A percentile compares a stretch with the other conserved stretches of the same genome.
Evolutionary conservation across 1,139 yeast species (phyloP).

Genomic region (Saccharomyces uvarum): DNA sequence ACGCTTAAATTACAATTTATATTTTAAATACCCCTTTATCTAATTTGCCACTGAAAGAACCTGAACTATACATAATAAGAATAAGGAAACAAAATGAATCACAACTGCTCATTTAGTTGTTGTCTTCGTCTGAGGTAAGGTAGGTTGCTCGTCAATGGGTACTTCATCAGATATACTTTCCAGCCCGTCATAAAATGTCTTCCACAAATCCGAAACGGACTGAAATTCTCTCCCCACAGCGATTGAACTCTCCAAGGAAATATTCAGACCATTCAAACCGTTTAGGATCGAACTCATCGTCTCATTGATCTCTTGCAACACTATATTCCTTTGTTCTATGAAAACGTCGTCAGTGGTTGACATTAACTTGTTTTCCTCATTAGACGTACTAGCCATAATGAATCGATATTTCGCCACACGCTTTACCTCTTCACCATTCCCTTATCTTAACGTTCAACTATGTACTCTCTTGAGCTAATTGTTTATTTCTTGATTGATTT

Average conservation of each 20-base stretch:
- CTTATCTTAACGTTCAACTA: not conserved
- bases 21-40: not conserved
- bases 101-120: not conserved
- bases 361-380: not conserved
- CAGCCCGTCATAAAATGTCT: slow-evolving; percentile 40
- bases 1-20: not conserved
- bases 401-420: not conserved
- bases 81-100: not conserved
- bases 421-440: not conserved
- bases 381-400: not conserved
- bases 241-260: slow-evolving; percentile 44
- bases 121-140: slow-evolving; percentile 1
- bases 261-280: slow-evolving; percentile 43
- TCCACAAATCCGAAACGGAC: slow-evolving; percentile 44
- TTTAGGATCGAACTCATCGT: slow-evolving; percentile 45
- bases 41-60: not conserved
- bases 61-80: not conserved
- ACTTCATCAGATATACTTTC: slow-evolving; percentile 13
- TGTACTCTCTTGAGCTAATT: not conserved
- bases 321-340: slow-evolving; percentile 27
- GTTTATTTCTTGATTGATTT: not conserved
- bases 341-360: slow-evolving; percentile 19
- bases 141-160: slow-evolving; percentile 3
- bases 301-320: slow-evolving; percentile 28
- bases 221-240: slow-evolving; percentile 52